Base-by-base conservation (phyloP, 441 rosid species). In the Pelargonium cotyledonis region DNA sequence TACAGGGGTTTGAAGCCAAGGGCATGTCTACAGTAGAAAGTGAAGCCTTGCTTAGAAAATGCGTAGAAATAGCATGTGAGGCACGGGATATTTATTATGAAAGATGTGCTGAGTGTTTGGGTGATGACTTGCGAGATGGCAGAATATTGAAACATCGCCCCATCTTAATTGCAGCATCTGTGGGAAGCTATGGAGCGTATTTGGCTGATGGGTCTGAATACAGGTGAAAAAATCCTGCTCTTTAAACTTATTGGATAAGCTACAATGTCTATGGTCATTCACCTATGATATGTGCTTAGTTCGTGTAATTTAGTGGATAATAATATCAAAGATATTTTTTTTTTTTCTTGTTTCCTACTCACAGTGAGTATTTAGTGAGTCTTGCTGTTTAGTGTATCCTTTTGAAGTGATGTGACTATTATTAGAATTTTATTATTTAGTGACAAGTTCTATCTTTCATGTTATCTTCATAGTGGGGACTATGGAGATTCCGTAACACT, bases 201-300 rank as follows among this genome's bases (percentile, higher is more conserved):
- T 84, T 92, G 81, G 98, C 96, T 58, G 98, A 90, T 85, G 98
- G 96, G 55, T 90, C 98, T 1, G 98, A 92, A 78, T 90, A 92
- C 86, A 88, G 95, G 95, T 89, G 68, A 65, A 73, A 73, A 43
- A 26, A 66, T 35, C 11, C 44, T 47, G 16, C 38, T 66, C 43
- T 38, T 15, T 43, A 57, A 69, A 47, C 44, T 31, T 12, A 41
- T 55, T 73, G 31, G 10, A 62, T 66, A 14, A 55, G 53, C 16
- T 35, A 65, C 66, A 55, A 21, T 23, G 21, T 40, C 26, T 49
- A 49, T 14, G 55, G 23, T 55, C 61, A 55, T 55, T 55, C 9
- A 5, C 61, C 61, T 16, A 6, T 55, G 2, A 55, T 18, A 0
- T 57, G 21, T 57, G 29, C 31, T 19, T 57, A 55, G 62, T 18